Percentiles rank a stretch among this genome's conserved stretches.
phyloP scores from a whole-genome alignment of 176 grass and related monocot genomes.

The Alloteropsis semialata region DNA sequence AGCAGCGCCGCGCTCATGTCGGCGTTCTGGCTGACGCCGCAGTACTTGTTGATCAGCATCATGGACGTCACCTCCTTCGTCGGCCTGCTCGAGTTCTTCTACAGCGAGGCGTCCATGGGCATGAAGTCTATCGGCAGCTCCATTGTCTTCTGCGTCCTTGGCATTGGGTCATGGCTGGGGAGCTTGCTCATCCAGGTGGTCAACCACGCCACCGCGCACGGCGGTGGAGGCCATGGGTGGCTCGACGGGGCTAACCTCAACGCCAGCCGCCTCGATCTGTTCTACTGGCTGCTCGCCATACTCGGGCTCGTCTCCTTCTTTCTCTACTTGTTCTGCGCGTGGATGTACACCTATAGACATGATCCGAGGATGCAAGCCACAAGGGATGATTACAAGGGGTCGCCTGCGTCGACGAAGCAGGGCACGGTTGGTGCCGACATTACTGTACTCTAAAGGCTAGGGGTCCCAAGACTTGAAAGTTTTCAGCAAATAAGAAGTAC shows the following conservation, averaged over 20 bases:
- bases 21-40: slow-evolving; percentile 58
- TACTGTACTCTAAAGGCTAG: no score
- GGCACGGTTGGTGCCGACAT: not conserved
- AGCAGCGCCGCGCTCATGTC: slow-evolving; percentile 19
- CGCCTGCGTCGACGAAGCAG: not conserved
- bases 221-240: slow-evolving; percentile 27
- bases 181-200: slow-evolving; percentile 52
- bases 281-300: slow-evolving; percentile 65
- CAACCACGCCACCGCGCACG: slow-evolving; percentile 20
- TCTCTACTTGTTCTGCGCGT: slow-evolving; percentile 37
- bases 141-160: slow-evolving; percentile 55
- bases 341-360: slow-evolving; percentile 52
- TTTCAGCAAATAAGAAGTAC: no score
- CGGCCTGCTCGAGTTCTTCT: slow-evolving; percentile 83
- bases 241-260: slow-evolving; percentile 47
- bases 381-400: not conserved
- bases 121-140: slow-evolving; percentile 73
- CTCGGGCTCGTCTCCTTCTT: slow-evolving; percentile 38
- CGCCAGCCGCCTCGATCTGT: slow-evolving; percentile 48
- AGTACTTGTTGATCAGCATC: slow-evolving; percentile 61
- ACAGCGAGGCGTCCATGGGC: slow-evolving; percentile 47
- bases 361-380: not conserved
- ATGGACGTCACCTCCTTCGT: slow-evolving; percentile 67
- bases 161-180: slow-evolving; percentile 49
- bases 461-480: no score